Percentiles rank a stretch among this genome's conserved stretches.
Evolutionary conservation across 2,329 filamentous ascomycete genomes (phyloP).

Genomic region (Colletotrichum eremochloae): DNA sequence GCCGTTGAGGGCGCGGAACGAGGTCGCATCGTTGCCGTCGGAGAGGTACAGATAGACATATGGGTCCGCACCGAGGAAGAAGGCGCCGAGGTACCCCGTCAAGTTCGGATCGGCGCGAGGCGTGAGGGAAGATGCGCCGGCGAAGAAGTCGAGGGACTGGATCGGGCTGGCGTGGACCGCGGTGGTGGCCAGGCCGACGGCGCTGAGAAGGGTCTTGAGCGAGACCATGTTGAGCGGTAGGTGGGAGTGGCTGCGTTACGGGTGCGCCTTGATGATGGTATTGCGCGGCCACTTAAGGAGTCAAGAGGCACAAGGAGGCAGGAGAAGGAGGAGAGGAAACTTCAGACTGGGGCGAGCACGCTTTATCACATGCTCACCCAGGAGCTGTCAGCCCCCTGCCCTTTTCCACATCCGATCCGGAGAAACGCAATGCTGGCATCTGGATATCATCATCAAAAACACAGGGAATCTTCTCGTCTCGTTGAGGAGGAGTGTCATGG

Average conservation of each 20-base stretch:
- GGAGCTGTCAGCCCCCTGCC: background rate
- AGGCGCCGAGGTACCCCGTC: constrained; percentile 65
- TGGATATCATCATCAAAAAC: background rate
- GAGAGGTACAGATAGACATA: constrained; percentile 68
- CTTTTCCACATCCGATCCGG: background rate
- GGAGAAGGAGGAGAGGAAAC: background rate
- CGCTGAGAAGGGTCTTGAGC: constrained; percentile 20
- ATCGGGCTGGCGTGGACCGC: constrained; percentile 28
- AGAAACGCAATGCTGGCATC: background rate
- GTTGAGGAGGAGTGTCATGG: background rate
- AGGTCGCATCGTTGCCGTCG: constrained; percentile 63
- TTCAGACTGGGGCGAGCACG: background rate
- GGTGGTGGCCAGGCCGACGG: constrained; percentile 27
- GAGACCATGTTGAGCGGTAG: constrained; percentile 3
- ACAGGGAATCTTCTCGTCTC: background rate
- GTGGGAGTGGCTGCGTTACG: background rate
- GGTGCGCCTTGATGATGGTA: background rate
- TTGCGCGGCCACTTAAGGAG: background rate
- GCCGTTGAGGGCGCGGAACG: constrained; percentile 62
- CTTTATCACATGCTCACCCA: constrained; percentile 8
- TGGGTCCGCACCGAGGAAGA: constrained; percentile 67
- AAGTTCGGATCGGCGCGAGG: constrained; percentile 55
- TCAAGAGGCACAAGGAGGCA: too few species aligned
- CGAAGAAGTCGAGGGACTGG: constrained; percentile 45
- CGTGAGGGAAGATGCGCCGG: constrained; percentile 43